Base-by-base conservation (phyloP, 257 asterid genomes). In the Phtheirospermum japonicum region DNA sequence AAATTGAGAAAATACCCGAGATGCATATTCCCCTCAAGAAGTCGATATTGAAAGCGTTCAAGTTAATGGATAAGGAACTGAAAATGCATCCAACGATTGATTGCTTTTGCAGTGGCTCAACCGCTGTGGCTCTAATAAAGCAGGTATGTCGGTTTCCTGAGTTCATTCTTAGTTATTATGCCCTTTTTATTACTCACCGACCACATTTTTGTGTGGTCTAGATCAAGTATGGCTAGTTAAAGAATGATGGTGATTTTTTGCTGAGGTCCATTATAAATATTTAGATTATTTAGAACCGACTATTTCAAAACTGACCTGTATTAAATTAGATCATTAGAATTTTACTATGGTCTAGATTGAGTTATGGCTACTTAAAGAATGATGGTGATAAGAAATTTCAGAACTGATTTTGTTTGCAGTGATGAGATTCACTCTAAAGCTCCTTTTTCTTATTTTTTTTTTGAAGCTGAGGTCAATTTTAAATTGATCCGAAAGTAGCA, bases 21-120 rank as follows among this genome's bases (percentile, higher is more conserved):
- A 61, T 73, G 71, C 81, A 86, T 68, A 71, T 83, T 66, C 93
- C 88, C 0, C 82, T 86, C 61, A 92, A 86, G 83, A 80, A 73
- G 73, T 88, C 97, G 9, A 77, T 92, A 5, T 57, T 92, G 26
- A 84, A 85, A 76, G 95, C 97, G 36, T 92, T 84, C 76, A 79
- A 77, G 78, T 74, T 80, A 46, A 92, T 92, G 98, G 98, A 92
- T 82, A 86, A 88, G 81, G 95, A 88, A 71, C 86, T 92, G 45
- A 92, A 84, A 79, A 67, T 85, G 82, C 94, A 86, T 68, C 93
- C 93, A 7, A 64, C 87, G 2, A 82, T 88, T 70, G 98, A 88
- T 75, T 86, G 97, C 81, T 92, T 83, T 54, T 92, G 98, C 49
- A 88, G 98, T 68, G 98, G 97, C 45, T 33, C 97, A 20, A 92